Base-by-base conservation (phyloP, 108 stramenopile species). In the Nannochloropsis gaditana region DNA sequence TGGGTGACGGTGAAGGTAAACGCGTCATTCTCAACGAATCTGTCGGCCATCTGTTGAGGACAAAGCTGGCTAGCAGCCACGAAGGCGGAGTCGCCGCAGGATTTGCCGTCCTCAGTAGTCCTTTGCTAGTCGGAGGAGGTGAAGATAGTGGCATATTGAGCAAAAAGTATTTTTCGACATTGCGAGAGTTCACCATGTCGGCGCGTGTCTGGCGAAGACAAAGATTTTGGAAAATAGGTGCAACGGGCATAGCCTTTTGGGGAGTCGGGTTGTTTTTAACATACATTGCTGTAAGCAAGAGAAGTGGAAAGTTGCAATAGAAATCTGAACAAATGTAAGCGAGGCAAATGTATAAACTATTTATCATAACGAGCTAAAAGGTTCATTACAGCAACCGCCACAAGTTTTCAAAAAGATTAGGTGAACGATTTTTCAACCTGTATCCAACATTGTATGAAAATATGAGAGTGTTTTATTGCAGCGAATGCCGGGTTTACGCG, bases 71-170 rank as follows among this genome's bases (percentile, higher is more conserved):
- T 3, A 89, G 85, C 17, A 85, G 89, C 11, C 92, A 93, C 81
- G 93, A 93, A 82, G 93, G 93, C 19, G 93, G 93, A 10, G 93
- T 93, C 43, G 93, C 93, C 31, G 89, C 93, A 1, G 93, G 93
- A 9, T 93, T 91, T 79, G 91, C 93, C 2, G 89, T 92, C 59
- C 84, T 93, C 8, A 89, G 89, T 80, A 87, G 86, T 17, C 90
- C 91, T 19, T 43, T 82, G 10, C 84, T 93, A 10, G 92, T 45
- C n/a, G 83, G 82, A 2, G 79, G 73, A 43, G 2, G 2, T 15
- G 4, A n/a, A n/a, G 31, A 31, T 31, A 31, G 31, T 31, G 31
- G 31, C 31, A 8, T n/a, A 73, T 15, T 73, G 59, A n/a, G 59
- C 59, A 73, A 73, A n/a, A 73, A 73, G 59, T n/a, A 73, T n/a